Percentiles rank a stretch among this genome's conserved stretches.
These are phyloP conservation scores for Sapria himalayana DNA, from an alignment of 345 rosid species.

Conservation along the genomic window DNA sequence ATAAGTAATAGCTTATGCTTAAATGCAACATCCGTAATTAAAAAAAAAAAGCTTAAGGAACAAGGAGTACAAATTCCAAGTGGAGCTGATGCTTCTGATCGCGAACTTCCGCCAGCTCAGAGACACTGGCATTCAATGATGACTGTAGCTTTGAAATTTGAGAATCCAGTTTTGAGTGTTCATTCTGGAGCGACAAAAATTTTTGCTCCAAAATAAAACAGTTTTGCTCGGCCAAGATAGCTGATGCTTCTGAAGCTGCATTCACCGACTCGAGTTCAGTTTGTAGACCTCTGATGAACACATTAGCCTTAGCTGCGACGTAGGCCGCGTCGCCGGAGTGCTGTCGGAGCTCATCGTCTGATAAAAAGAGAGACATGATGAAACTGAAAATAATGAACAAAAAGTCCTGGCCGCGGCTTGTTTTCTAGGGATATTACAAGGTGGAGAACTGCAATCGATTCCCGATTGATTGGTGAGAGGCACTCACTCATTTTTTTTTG, in stretches of 20 bases:
- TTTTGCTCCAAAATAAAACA: conserved; percentile 92
- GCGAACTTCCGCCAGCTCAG: conserved; percentile 54
- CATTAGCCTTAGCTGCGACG: conserved; percentile 67
- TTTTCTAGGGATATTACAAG: no score
- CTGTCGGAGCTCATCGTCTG: conserved; percentile 67
- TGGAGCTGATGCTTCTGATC: conserved; percentile 73
- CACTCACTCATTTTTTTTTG: no score
- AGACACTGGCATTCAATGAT: conserved; percentile 35
- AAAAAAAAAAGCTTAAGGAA: background rate
- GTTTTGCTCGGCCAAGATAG: conserved; percentile 90
- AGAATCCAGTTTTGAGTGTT: conserved; percentile 43
- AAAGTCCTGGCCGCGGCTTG: no score
- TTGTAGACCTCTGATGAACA: conserved; percentile 32
- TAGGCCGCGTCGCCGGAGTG: conserved; percentile 38
- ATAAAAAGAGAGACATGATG: conserved; percentile 81
- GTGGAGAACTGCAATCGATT: no score
- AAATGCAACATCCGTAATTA: background rate
- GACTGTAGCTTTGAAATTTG: conserved; percentile 44
- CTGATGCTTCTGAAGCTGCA: conserved; percentile 66
- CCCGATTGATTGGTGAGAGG: no score
- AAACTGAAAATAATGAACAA: no score
- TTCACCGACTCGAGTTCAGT: conserved; percentile 48
- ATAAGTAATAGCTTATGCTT: background rate
- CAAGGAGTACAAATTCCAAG: conserved; percentile 29
- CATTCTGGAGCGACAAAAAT: conserved; percentile 49